Evolutionary conservation across 2,329 filamentous ascomycete species (phyloP), one percentile per base, ranked within the genome.

Genomic region (Beauveria asiatica): DNA sequence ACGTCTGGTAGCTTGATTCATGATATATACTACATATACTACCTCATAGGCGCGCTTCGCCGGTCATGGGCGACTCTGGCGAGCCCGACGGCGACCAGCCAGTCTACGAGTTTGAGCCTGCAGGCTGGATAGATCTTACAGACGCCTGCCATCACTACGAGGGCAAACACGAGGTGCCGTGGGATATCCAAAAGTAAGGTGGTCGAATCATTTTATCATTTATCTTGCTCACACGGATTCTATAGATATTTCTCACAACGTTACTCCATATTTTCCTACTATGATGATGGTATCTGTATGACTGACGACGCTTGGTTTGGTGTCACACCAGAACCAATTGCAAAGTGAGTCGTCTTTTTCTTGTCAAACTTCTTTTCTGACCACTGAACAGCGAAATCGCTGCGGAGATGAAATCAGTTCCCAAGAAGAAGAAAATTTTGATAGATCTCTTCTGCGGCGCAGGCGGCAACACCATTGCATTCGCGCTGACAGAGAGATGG

Each of bases 251-350:
- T 90, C 84, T 81, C 87, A 17, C 92, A 97, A 69, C 84, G 94
- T 62, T 87, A 94, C 72, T 87, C 86, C 57, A 89, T 99, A 65
- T 99, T 96, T 75, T 87, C 87, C 17, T 82, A 82, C 67, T 99
- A 97, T 70, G 88, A 97, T 70, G 82, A 92, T 61, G 93, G 92
- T 59, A 83, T 99, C 65, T 88, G 86, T 78, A 85, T 99, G 80
- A 99, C 95, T 0, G 87, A 96, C 71, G 88, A 93, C 74, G 89
- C 92, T 58, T 99, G 94, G 94, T 99, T 94, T 72, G 94, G 92
- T 59, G 92, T 97, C 8, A 99, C 95, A 0, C 92, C 94, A 16
- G 93, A 99, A 72, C 89, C 90, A 5, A 84, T 99, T 30, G 94
- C 94, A 62, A 85, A 81, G 90, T 94, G 78, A 68, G 80, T 75